Percentiles rank a stretch among this genome's conserved stretches.
Evolutionary conservation across 202 grass and related monocot species (phyloP).

Genomic region (Digitaria exilis): DNA sequence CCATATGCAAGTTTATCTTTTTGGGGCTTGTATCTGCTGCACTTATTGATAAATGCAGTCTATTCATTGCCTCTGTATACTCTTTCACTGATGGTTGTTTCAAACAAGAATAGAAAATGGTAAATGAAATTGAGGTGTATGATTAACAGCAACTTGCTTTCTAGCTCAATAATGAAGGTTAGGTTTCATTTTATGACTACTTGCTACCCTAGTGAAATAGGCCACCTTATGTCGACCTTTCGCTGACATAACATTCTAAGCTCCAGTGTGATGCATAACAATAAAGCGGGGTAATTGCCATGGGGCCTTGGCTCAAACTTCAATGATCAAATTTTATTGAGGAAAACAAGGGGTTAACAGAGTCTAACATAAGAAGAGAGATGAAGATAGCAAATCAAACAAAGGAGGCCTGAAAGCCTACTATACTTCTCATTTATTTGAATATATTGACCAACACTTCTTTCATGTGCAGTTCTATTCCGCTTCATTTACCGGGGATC

Average conservation of each 20-base stretch:
- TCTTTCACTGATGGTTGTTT: background rate
- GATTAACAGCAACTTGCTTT: background rate
- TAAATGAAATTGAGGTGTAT: background rate
- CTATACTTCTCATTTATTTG: background rate
- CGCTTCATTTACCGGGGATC: slow-evolving; percentile 94
- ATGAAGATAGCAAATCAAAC: slow-evolving; percentile 19
- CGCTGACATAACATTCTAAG: slow-evolving; percentile 1
- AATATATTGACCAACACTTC: slow-evolving; percentile 35
- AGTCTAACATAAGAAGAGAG: background rate
- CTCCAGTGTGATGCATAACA: background rate
- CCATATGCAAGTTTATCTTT: background rate
- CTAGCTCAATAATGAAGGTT: background rate
- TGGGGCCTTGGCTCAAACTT: slow-evolving; percentile 12
- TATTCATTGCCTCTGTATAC: slow-evolving; percentile 1
- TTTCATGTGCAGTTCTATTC: slow-evolving; percentile 79
- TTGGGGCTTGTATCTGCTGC: slow-evolving; percentile 6
- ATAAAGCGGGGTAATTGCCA: slow-evolving; percentile 5
- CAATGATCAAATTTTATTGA: background rate
- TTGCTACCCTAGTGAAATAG: background rate
- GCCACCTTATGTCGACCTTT: background rate
- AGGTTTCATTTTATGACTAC: background rate
- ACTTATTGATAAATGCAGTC: slow-evolving; percentile 21
- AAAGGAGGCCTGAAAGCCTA: background rate
- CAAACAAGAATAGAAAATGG: background rate
- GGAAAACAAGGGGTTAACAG: slow-evolving; percentile 6